These are phyloP conservation scores for Ambrosiella xylebori DNA, from an alignment of 2,329 filamentous ascomycete genomes.

Conservation along the genomic window DNA sequence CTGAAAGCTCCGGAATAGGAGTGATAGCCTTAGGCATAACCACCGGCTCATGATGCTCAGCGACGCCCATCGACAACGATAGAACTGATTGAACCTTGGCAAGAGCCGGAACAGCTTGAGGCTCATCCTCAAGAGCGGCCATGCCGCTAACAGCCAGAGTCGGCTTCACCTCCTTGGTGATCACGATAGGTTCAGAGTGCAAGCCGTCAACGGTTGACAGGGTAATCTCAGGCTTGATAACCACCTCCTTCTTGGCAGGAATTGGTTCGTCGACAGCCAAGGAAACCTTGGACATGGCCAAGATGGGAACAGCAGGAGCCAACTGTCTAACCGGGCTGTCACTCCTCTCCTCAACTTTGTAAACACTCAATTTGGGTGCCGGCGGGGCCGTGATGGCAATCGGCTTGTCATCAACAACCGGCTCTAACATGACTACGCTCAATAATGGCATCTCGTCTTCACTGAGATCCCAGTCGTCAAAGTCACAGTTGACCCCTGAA, in stretches of 20 bases:
- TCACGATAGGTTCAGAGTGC: constrained; percentile 13
- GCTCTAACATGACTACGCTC: neutral
- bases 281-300: neutral
- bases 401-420: constrained; percentile 8
- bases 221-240: neutral
- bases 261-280: neutral
- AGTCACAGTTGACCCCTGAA: constrained; percentile 42
- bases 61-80: constrained; percentile 4
- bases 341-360: constrained; percentile 1
- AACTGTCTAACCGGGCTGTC: constrained; percentile 1
- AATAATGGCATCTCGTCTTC: constrained; percentile 18
- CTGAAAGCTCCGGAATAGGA: constrained; percentile 18
- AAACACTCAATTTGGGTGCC: constrained; percentile 2
- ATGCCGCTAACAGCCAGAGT: constrained; percentile 16
- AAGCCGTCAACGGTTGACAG: neutral
- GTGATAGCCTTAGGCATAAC: constrained; percentile 18
- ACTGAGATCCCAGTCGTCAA: constrained; percentile 23
- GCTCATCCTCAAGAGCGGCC: constrained; percentile 16
- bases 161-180: constrained; percentile 18
- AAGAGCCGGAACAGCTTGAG: constrained; percentile 19
- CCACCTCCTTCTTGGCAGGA: neutral
- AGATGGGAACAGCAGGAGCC: constrained; percentile 1
- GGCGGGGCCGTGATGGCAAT: neutral
- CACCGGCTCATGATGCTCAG: constrained; percentile 17
- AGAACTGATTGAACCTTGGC: constrained; percentile 18